Percentiles rank a stretch among this genome's conserved stretches.
phyloP scores from a whole-genome alignment of 2,329 filamentous ascomycete species.

The Pseudogymnoascus destructans region DNA sequence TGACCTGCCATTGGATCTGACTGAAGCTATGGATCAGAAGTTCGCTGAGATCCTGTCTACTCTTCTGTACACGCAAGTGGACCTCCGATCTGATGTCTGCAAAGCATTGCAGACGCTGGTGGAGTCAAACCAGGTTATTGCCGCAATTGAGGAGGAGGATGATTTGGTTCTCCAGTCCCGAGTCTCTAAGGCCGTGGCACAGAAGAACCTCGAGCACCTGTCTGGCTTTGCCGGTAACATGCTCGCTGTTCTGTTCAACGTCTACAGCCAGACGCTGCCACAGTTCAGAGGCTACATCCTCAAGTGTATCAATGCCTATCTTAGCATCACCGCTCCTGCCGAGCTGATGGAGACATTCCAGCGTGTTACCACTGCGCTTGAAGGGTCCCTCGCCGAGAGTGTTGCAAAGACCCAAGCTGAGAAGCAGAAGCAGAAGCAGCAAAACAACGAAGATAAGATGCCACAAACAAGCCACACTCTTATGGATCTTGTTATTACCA shows the following conservation, averaged over 20 bases:
- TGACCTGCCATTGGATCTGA: slow-evolving; percentile 72
- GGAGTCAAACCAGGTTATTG: slow-evolving; percentile 78
- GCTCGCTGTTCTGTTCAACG: slow-evolving; percentile 94
- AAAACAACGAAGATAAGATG: slow-evolving; percentile 52
- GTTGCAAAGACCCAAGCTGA: slow-evolving; percentile 49
- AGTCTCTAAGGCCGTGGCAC: slow-evolving; percentile 60
- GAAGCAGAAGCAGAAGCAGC: slow-evolving; percentile 48
- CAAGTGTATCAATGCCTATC: slow-evolving; percentile 85
- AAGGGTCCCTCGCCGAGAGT: slow-evolving; percentile 49
- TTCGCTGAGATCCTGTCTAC: slow-evolving; percentile 90
- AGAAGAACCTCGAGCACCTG: slow-evolving; percentile 71
- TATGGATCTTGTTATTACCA: slow-evolving; percentile 93
- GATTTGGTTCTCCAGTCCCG: slow-evolving; percentile 66
- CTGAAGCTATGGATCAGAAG: slow-evolving; percentile 63
- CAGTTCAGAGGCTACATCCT: slow-evolving; percentile 84
- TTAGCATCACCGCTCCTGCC: slow-evolving; percentile 68
- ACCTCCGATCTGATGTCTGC: slow-evolving; percentile 78
- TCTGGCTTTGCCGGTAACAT: slow-evolving; percentile 73
- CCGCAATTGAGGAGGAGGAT: slow-evolving; percentile 50
- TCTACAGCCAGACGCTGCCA: slow-evolving; percentile 91
- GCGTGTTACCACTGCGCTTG: slow-evolving; percentile 74
- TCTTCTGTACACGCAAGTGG: slow-evolving; percentile 81
- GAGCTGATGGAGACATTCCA: slow-evolving; percentile 83
- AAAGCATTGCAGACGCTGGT: slow-evolving; percentile 74
- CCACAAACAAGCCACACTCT: slow-evolving; percentile 88